These are phyloP conservation scores for Moelleriella libera DNA, from an alignment of 2,329 filamentous ascomycete species.

Conservation along the genomic window DNA sequence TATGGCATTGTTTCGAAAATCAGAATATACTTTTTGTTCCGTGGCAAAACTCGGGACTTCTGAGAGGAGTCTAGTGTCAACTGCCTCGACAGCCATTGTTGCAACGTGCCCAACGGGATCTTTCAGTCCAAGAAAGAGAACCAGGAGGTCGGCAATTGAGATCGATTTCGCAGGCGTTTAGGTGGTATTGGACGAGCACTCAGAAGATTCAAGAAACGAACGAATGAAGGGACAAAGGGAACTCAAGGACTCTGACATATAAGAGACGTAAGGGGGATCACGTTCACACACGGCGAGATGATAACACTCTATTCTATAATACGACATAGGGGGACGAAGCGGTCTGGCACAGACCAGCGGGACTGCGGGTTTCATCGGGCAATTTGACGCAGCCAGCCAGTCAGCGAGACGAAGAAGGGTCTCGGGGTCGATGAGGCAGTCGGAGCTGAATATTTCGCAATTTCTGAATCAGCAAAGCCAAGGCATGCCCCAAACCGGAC, in stretches of 20 bases:
- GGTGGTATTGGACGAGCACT: too few species aligned
- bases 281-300: too few species aligned
- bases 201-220: too few species aligned
- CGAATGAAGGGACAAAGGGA: too few species aligned
- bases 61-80: slow-evolving; percentile 10
- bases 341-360: not conserved
- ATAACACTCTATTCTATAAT: too few species aligned
- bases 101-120: not conserved
- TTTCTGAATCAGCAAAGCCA: slow-evolving; percentile 4
- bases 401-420: slow-evolving; percentile 1
- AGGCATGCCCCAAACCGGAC: slow-evolving; percentile 2
- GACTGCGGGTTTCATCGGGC: not conserved
- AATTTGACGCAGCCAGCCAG: slow-evolving; percentile 2
- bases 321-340: not conserved
- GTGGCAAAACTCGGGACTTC: slow-evolving; percentile 12
- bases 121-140: not conserved
- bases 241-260: too few species aligned
- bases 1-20: slow-evolving; percentile 10
- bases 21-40: slow-evolving; percentile 10
- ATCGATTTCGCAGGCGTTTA: too few species aligned
- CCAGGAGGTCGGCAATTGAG: too few species aligned
- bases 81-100: slow-evolving; percentile 14
- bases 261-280: too few species aligned
- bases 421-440: slow-evolving; percentile 5
- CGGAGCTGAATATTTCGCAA: slow-evolving; percentile 7